Evolutionary conservation across 352 stramenopile species (phyloP).

Genomic region (Globisporangium mamillatum): DNA sequence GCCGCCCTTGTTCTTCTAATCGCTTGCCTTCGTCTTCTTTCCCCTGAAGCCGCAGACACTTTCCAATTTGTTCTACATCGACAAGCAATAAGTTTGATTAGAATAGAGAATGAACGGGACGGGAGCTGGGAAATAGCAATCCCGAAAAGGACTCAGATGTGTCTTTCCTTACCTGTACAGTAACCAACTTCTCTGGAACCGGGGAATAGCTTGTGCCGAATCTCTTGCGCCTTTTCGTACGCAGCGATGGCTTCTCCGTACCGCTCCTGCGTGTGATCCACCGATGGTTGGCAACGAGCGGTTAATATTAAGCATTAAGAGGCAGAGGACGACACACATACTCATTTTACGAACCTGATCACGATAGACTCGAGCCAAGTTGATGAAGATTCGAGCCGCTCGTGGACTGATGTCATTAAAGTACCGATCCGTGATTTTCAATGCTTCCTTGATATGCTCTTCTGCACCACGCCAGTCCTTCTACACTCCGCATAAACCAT

Average conservation of each 20-base stretch:
- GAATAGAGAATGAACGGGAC: neutral
- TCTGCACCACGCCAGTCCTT: constrained; percentile 65
- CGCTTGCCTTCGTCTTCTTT: constrained; percentile 57
- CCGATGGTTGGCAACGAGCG: neutral
- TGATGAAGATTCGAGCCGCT: constrained; percentile 71
- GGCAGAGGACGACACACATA: neutral
- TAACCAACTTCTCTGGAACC: constrained; percentile 76
- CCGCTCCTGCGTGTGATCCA: constrained; percentile 34
- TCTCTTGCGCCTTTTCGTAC: constrained; percentile 69
- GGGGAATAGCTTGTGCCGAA: constrained; percentile 70
- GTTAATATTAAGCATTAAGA: neutral
- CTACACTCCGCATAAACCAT: constrained; percentile 19
- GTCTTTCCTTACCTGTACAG: constrained; percentile 53
- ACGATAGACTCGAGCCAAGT: constrained; percentile 72
- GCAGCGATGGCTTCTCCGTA: constrained; percentile 67
- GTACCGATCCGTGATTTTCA: constrained; percentile 75
- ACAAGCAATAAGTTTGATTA: neutral
- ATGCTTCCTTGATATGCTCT: constrained; percentile 69
- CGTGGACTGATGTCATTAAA: constrained; percentile 76
- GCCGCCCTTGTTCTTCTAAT: constrained; percentile 48
- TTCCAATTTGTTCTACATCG: constrained; percentile 74
- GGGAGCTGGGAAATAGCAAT: neutral
- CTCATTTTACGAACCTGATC: constrained; percentile 42
- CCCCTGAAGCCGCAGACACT: constrained; percentile 58
- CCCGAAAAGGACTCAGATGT: neutral